Base-by-base conservation (phyloP, 2,329 filamentous ascomycete species). In the Exophiala sideris region DNA sequence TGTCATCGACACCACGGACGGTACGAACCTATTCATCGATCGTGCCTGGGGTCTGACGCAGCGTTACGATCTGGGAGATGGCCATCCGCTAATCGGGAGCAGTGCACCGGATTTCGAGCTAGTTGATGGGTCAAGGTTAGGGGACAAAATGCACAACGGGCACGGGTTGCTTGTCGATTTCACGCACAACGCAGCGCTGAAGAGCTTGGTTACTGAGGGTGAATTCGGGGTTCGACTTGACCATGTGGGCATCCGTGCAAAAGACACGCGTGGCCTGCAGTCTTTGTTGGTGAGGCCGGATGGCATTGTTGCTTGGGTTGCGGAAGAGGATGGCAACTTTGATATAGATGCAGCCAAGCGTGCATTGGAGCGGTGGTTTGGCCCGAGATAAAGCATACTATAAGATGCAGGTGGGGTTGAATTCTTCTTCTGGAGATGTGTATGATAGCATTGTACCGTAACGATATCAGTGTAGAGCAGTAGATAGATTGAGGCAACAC, bases 91-190 rank as follows among this genome's bases (percentile, higher is more conserved):
- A 4, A 65, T 71, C 18, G 73, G 72, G 3, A 61, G 62, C 46
- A 73, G 70, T 58, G 66, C 65, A 8, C 71, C 70, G 3, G 66
- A 73, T 42, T 70, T 73, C 41, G 65, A 68, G 58, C 52, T 55
- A 3, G 32, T 50, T 4, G 63, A 65, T 39, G 58, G 58, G 6
- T 60, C 59, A 12, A 63, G 67, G 42, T 55, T 74, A 4, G 68
- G 69, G 1, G 38, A 62, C 7, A 66, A 66, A 57, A 46, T 73
- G 51, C 61, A 60, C 16, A 33, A 48, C 1, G 71, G 65, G 1
- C 52, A 54, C 11, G 68, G 65, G 1, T 39, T 72, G 53, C 18
- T 54, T 5, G 9, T 54, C 14, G 52, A 54, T 40, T 50, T 54
- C 18, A 35, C 42, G 3, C 18, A 45, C 8, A 33, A 46, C 10